phyloP scores from a whole-genome alignment of 2,329 filamentous ascomycete genomes.

The Cytospora schulzeri region DNA sequence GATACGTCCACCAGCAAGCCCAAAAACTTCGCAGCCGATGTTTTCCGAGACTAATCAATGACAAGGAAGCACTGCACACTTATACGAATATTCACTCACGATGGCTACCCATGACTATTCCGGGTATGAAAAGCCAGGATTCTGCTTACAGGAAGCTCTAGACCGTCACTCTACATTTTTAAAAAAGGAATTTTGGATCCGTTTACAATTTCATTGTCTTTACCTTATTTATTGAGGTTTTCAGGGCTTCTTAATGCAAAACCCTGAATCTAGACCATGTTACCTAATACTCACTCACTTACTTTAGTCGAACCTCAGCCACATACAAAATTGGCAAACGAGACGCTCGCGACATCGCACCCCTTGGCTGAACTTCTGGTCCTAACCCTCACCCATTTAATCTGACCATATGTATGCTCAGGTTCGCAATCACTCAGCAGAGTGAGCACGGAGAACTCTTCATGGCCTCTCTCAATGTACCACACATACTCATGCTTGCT shows the following conservation, averaged over 20 bases:
- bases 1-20: too few relatives aligned
- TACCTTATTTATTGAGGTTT: too few relatives aligned
- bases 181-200: too few relatives aligned
- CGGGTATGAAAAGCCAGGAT: background rate
- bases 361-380: background rate
- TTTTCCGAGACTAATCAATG: background rate
- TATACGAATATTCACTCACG: too few relatives aligned
- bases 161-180: background rate
- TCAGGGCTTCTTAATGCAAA: too few relatives aligned
- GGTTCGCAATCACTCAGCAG: background rate
- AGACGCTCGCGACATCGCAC: background rate
- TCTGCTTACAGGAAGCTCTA: background rate
- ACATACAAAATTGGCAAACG: background rate
- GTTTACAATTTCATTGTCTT: too few relatives aligned
- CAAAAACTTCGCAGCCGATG: background rate
- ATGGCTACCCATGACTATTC: background rate
- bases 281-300: too few relatives aligned
- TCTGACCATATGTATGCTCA: background rate
- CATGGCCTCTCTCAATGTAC: too few relatives aligned
- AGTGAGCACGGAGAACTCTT: background rate
- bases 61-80: background rate
- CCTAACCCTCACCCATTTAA: background rate
- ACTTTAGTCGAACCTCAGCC: background rate
- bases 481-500: too few relatives aligned
- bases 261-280: too few relatives aligned